phyloP scores from a whole-genome alignment of 2,329 filamentous ascomycete genomes.

The Talaromyces piceae region DNA sequence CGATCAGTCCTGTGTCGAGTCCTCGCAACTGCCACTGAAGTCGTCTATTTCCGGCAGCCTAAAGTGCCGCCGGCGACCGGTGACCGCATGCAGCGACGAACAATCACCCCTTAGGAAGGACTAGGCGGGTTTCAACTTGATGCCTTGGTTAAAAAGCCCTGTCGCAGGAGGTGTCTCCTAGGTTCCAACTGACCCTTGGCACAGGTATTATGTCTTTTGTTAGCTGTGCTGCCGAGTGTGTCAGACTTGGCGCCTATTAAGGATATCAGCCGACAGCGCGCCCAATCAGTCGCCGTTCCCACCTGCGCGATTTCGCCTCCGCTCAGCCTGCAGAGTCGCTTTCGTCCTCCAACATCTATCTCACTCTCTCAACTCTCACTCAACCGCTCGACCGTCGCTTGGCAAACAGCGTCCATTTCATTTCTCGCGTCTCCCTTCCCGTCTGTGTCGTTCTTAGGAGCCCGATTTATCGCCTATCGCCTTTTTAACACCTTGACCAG shows the following conservation, averaged over 20 bases:
- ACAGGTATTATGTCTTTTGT: neutral
- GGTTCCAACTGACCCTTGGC: neutral
- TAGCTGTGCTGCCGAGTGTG: neutral
- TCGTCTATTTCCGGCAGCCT: neutral
- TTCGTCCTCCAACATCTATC: conserved; percentile 1
- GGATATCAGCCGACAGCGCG: neutral
- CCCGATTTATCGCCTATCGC: neutral
- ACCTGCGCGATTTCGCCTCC: neutral
- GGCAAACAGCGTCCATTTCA: neutral
- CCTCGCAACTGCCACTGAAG: neutral
- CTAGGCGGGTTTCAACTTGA: neutral
- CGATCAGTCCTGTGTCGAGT: no score
- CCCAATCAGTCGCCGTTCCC: neutral
- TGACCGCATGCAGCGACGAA: neutral
- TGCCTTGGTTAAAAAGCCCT: neutral
- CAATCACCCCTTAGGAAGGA: neutral
- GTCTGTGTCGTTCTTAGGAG: neutral
- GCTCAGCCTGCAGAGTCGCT: neutral
- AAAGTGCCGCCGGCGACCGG: neutral
- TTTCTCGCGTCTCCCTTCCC: neutral
- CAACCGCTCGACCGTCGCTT: neutral
- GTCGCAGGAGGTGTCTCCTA: neutral
- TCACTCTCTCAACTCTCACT: neutral
- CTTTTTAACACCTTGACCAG: neutral
- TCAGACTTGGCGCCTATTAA: neutral